Evolutionary conservation across 2,329 filamentous ascomycete species (phyloP).

Genomic region (Fusarium torulosum): DNA sequence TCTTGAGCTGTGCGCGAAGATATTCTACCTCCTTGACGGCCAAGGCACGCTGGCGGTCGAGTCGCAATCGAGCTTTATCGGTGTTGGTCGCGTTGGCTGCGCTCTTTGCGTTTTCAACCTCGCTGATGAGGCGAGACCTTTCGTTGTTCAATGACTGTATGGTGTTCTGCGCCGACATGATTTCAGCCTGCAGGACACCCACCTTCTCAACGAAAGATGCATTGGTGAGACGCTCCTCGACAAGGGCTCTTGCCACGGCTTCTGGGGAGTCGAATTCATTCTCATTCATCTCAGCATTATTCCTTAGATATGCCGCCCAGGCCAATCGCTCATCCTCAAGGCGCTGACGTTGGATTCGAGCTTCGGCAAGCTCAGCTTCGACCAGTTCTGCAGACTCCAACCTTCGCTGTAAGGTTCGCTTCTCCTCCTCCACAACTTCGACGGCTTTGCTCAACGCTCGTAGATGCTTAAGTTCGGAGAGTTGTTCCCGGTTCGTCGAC

Average conservation of each 20-base stretch:
- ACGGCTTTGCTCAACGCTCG: constrained; percentile 87
- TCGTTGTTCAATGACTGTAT: constrained; percentile 80
- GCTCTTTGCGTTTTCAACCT: constrained; percentile 77
- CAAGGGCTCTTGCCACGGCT: constrained; percentile 83
- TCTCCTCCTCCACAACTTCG: constrained; percentile 95
- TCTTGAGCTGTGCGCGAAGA: constrained; percentile 89
- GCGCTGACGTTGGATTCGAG: constrained; percentile 83
- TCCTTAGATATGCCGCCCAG: constrained; percentile 88
- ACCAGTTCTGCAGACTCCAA: constrained; percentile 80
- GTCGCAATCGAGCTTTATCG: constrained; percentile 77
- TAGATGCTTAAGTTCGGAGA: constrained; percentile 82
- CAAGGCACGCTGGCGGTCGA: constrained; percentile 87
- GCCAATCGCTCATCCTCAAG: constrained; percentile 88
- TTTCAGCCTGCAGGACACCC: constrained; percentile 82
- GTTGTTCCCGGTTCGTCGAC: constrained; percentile 81
- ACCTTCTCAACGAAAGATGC: constrained; percentile 84
- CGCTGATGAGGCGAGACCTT: constrained; percentile 70
- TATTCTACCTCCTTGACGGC: constrained; percentile 95
- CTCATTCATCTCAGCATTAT: constrained; percentile 70
- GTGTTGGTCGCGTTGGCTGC: constrained; percentile 60
- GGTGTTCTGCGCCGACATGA: constrained; percentile 80
- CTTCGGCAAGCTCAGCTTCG: constrained; percentile 82
- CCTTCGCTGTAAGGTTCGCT: constrained; percentile 82
- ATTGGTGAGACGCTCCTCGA: constrained; percentile 84
- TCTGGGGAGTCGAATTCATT: constrained; percentile 89